phyloP scores from a whole-genome alignment of 345 rosid species.

The Boechera divaricarpa region DNA sequence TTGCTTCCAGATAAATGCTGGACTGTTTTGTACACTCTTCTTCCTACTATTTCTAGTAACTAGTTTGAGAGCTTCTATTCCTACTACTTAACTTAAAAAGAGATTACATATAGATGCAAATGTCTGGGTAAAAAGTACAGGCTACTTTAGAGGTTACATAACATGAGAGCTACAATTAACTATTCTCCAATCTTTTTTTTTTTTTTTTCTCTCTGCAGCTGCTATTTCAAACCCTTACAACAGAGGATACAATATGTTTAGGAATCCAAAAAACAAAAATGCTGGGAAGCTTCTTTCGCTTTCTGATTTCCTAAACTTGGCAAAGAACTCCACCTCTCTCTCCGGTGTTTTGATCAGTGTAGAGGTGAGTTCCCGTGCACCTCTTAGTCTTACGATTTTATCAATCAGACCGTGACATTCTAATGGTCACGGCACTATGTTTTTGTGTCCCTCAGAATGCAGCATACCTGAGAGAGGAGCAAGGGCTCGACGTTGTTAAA shows the following conservation, averaged over 20 bases:
- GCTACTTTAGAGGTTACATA: slow-evolving; percentile 14
- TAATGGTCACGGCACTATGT: slow-evolving; percentile 10
- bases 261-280: slow-evolving; percentile 62
- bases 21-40: slow-evolving; percentile 17
- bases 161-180: not conserved
- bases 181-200: slow-evolving; percentile 21
- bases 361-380: slow-evolving; percentile 64
- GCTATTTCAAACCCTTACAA: slow-evolving; percentile 59
- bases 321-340: slow-evolving; percentile 67
- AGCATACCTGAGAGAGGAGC: slow-evolving; percentile 64
- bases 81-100: not conserved
- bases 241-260: slow-evolving; percentile 33
- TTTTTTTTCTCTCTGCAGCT: slow-evolving; percentile 49
- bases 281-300: slow-evolving; percentile 61
- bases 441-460: slow-evolving; percentile 59
- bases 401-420: slow-evolving; percentile 9
- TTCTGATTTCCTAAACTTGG: slow-evolving; percentile 67
- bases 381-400: not conserved
- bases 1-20: not conserved
- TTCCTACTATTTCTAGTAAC: slow-evolving; percentile 15
- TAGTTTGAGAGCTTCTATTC: slow-evolving; percentile 7
- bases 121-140: slow-evolving; percentile 3
- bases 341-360: slow-evolving; percentile 78
- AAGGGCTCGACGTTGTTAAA: slow-evolving; percentile 58
- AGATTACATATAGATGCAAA: slow-evolving; percentile 8